Evolutionary conservation across 331 rosid genomes (phyloP), one percentile per base, ranked within the genome.

Genomic region (Stylosanthes scabra): DNA sequence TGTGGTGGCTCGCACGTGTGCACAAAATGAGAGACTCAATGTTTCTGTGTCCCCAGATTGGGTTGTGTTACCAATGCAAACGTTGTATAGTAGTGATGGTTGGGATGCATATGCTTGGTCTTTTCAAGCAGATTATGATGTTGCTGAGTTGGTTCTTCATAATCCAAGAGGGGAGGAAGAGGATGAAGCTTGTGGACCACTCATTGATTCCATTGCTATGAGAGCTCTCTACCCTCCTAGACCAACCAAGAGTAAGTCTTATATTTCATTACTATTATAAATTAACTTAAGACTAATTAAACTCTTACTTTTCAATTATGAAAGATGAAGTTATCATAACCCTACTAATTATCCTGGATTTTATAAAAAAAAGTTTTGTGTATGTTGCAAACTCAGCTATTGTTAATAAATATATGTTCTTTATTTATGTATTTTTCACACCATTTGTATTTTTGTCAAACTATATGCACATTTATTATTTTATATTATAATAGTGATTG

Each of bases 71-170:
- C 96, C 96, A 0, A 87, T 90, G 64, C 96, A 90, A 49, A 90
- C 96, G 0, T 27, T 90, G 75, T 90, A 90, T 60, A 84, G 91
- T 70, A 90, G 96, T 66, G 84, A 84, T 65, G 96, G 93, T 9
- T 90, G 93, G 93, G 96, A 90, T 51, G 77, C 88, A 1, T 90
- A 90, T 71, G 88, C 93, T 1, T 87, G 96, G 96, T 90, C 96
- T 9, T 90, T 90, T 64, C 89, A 78, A 72, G 89, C 91, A 45
- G 82, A 74, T 1, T 61, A 42, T n/a, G 45, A 70, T 5, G 72
- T 44, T 29, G 79, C 72, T 0, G 96, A 80, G 10, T 66, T 90
- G 68, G 63, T 87, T 15, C 60, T 90, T 27, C 96, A 90, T 44
- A 90, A 90, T 74, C 96, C 96, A 0, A 90, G 96, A 1, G 88